These are phyloP conservation scores for Phalaenopsis aphrodite DNA, from an alignment of 106 monocot genomes.

Conservation along the genomic window DNA sequence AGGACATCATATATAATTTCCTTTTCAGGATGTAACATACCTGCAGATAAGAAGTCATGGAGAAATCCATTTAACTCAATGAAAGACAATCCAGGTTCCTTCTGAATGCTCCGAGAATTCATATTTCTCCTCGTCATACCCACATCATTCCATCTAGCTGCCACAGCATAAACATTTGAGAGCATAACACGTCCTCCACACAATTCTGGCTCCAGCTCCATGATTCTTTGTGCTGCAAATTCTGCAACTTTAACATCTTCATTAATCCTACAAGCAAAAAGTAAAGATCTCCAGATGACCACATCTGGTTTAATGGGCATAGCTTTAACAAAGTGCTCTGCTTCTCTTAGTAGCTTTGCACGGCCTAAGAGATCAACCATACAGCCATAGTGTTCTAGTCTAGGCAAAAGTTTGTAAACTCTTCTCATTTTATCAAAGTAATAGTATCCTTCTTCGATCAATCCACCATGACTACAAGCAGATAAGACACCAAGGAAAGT, in stretches of 20 bases:
- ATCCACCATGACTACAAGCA: constrained; percentile 77
- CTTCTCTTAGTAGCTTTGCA: constrained; percentile 48
- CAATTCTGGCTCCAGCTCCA: constrained; percentile 41
- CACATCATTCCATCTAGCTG: constrained; percentile 56
- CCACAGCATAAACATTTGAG: constrained; percentile 69
- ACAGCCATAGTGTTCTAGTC: constrained; percentile 71
- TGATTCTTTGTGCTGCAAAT: constrained; percentile 24
- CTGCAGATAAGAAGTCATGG: constrained; percentile 53
- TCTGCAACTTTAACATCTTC: constrained; percentile 53
- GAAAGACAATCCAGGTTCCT: constrained; percentile 71
- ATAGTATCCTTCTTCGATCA: constrained; percentile 47
- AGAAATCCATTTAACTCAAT: constrained; percentile 59
- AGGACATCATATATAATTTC: constrained; percentile 32
- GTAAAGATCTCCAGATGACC: constrained; percentile 66
- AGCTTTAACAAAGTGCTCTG: constrained; percentile 33
- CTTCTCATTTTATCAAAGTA: constrained; percentile 48
- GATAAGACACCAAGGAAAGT: constrained; percentile 76
- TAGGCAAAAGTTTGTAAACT: constrained; percentile 37
- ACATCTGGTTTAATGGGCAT: constrained; percentile 78
- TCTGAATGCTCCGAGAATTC: constrained; percentile 29
- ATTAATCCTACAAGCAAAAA: constrained; percentile 42
- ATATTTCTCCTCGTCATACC: constrained; percentile 39
- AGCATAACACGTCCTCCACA: constrained; percentile 53
- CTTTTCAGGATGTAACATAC: constrained; percentile 23
- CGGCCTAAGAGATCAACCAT: constrained; percentile 85